Conservation (phyloP, 192 early-diverging fungal genomes). For the Allomyces macrogynus region DNA sequence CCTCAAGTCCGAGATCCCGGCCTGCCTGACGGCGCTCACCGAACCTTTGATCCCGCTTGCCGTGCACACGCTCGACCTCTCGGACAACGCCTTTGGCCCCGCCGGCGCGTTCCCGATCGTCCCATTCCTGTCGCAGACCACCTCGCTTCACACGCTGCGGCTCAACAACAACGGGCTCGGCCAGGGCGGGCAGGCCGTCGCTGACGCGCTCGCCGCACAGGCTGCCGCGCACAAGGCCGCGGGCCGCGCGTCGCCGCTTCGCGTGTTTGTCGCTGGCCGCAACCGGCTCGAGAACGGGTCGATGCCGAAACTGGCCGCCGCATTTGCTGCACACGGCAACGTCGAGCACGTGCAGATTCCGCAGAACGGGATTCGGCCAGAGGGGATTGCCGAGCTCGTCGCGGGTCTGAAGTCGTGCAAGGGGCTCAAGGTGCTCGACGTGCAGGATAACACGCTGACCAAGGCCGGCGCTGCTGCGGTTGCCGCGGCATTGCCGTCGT, state of each 20-base stretch:
- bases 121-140: slow-evolving; percentile 61
- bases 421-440: slow-evolving; percentile 52
- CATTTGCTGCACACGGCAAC: slow-evolving; percentile 55
- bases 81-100: slow-evolving; percentile 97
- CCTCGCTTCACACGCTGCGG: slow-evolving; percentile 58
- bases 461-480: slow-evolving; percentile 54
- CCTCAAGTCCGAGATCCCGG: slow-evolving; percentile 71
- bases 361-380: slow-evolving; percentile 92
- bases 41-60: slow-evolving; percentile 55
- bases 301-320: slow-evolving; percentile 48
- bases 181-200: slow-evolving; percentile 68
- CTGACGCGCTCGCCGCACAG: slow-evolving; percentile 56
- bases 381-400: slow-evolving; percentile 63
- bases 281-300: slow-evolving; percentile 85
- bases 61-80: slow-evolving; percentile 55
- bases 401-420: slow-evolving; percentile 38
- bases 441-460: slow-evolving; percentile 96
- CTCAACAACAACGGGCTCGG: slow-evolving; percentile 97
- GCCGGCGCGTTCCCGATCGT: slow-evolving; percentile 75
- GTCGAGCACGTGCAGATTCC: slow-evolving; percentile 74
- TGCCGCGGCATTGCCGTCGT: slow-evolving; percentile 48
- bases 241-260: slow-evolving; percentile 41
- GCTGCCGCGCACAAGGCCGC: slow-evolving; percentile 46
- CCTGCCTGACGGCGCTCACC: slow-evolving; percentile 57
- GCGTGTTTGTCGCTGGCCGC: slow-evolving; percentile 68